Base-by-base conservation (phyloP, 2,329 filamentous ascomycete genomes). In the Clarireedia paspali region DNA sequence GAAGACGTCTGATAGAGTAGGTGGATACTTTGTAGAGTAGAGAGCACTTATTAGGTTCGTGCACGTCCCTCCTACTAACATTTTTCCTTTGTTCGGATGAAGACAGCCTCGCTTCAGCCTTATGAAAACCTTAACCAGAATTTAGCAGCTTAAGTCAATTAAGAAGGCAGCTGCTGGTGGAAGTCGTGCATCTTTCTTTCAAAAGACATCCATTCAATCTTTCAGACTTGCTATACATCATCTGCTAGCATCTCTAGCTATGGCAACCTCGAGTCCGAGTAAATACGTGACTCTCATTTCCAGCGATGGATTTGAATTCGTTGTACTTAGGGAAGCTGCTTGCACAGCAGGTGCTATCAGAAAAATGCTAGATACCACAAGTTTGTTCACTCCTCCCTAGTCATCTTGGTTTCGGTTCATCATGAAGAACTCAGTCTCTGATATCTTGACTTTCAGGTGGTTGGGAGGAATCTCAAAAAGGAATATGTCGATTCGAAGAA, bases 241-340 rank as follows among this genome's bases (percentile, higher is more conserved):
- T 24, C 26, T 17, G 30, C 20, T 38, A 50, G 27, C 27, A 5
- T 54, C 14, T 55, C 47, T 24, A 45, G 56, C 51, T 14, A 57
- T 51, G 50, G 57, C 62, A 30, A 27, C 52, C 23, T 47, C 47
- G 15, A 59, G 17, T 34, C 46, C 59, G 24, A 82, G 79, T 71
- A 84, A 89, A 67, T 91, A 90, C 71, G 80, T 91, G 62, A 91
- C 88, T 5, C 81, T 92, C 52, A 78, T 91, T 44, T 90, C 87
- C 0, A 79, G 77, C 62, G 88, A 92, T 70, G 86, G 82, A 64
- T 90, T 83, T 69, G 87, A 90, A 73, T 91, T 89, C 68, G 82
- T 88, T 60, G 78, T 91, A 51, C 75, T 87, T 55, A 83, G 87
- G 53, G 85, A 88, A 50, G 84, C 87, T 2, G 83, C 87, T 58